Conservation (phyloP, 192 early-diverging fungal genomes). For the Coemansia sp. region DNA sequence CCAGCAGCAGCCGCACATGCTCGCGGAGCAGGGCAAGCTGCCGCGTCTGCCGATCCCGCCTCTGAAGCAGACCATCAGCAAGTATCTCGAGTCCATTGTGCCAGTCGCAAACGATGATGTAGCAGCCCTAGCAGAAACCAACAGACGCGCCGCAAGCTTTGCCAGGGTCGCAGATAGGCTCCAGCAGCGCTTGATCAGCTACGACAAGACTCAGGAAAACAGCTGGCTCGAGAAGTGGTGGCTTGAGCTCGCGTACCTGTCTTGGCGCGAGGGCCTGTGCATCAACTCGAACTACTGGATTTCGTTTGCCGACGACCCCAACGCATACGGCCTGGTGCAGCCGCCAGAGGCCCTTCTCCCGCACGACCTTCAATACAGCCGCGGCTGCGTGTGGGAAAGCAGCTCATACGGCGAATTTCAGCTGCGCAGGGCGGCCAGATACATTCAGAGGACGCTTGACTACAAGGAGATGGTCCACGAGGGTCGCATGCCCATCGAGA, state of each 20-base stretch:
- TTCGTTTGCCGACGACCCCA: conserved; percentile 60
- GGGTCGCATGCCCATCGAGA: conserved; percentile 60
- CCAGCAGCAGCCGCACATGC: conserved; percentile 9
- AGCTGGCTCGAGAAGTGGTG: conserved; percentile 75
- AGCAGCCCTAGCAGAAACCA: conserved; percentile 44
- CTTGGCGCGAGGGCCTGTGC: conserved; percentile 76
- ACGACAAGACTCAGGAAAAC: conserved; percentile 57
- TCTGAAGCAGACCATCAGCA: conserved; percentile 56
- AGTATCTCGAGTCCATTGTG: conserved; percentile 58
- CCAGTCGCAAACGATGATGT: conserved; percentile 57
- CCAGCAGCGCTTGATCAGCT: conserved; percentile 62
- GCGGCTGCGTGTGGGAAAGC: conserved; percentile 19
- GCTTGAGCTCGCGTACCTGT: conserved; percentile 69
- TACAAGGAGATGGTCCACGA: conserved; percentile 72
- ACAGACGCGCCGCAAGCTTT: conserved; percentile 53
- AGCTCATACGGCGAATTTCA: conserved; percentile 72
- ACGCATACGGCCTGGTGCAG: conserved; percentile 51
- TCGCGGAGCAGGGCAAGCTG: conserved; percentile 35
- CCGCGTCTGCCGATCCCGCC: conserved; percentile 65
- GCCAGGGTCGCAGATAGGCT: conserved; percentile 53
- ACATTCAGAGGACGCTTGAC: conserved; percentile 62
- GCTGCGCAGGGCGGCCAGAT: conserved; percentile 72
- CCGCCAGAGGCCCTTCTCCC: conserved; percentile 20
- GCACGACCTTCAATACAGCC: not conserved
- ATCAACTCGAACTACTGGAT: conserved; percentile 92